A percentile compares a stretch with the other conserved stretches of the same genome.
These are phyloP conservation scores for Basidiobolus meristosporus DNA, from an alignment of 371 early-diverging fungal species.

Conservation along the genomic window DNA sequence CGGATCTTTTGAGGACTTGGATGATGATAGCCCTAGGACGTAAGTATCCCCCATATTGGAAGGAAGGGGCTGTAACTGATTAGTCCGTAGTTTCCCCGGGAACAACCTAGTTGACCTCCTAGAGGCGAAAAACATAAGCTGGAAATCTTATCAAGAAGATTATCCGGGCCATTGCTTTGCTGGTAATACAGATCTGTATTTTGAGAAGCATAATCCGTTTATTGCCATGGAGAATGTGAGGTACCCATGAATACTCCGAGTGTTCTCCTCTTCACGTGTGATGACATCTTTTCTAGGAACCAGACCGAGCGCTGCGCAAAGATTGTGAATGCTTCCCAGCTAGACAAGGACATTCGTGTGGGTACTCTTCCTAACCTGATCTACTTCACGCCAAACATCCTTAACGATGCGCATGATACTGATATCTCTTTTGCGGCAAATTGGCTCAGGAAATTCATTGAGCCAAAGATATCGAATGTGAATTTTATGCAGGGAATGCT, in stretches of 20 bases:
- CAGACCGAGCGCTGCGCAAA: constrained; percentile 22
- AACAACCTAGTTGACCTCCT: constrained; percentile 8
- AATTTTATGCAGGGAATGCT: constrained; percentile 10
- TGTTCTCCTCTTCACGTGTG: no score
- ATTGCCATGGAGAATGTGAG: constrained; percentile 24
- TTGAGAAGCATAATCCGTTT: constrained; percentile 40
- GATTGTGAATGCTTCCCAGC: constrained; percentile 19
- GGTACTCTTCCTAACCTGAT: constrained; percentile 27
- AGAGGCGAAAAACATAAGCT: constrained; percentile 17
- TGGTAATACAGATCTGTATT: constrained; percentile 11
- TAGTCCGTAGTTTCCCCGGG: constrained; percentile 12
- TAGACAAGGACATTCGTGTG: constrained; percentile 20
- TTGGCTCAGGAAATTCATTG: constrained; percentile 30
- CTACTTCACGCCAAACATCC: constrained; percentile 28
- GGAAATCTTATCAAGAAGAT: constrained; percentile 21
- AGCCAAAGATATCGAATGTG: constrained; percentile 9
- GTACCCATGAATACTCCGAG: no score
- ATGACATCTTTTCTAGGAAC: no score
- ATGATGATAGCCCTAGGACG: no score
- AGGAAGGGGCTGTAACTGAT: no score
- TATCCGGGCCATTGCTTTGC: constrained; percentile 12
- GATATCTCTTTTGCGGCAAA: constrained; percentile 16
- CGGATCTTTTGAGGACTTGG: constrained; percentile 20
- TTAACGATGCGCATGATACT: constrained; percentile 34
- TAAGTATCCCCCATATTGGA: no score